Evolutionary conservation across 1,284 basidiomycete species (phyloP).

Genomic region (Fomitopsis schrenkii): DNA sequence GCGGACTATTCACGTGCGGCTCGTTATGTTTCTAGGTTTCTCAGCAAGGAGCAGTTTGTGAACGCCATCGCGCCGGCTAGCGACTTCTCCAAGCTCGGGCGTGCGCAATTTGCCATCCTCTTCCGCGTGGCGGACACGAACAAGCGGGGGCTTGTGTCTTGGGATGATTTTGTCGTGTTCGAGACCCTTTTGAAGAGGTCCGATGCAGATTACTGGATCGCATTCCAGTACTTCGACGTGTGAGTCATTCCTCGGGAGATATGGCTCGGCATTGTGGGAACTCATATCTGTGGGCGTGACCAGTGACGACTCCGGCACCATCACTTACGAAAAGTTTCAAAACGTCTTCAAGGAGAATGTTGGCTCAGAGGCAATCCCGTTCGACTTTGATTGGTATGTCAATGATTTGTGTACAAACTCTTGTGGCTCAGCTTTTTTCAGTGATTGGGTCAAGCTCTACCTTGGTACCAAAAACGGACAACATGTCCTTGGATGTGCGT

Average conservation of each 20-base stretch:
- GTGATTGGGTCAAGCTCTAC: constrained; percentile 93
- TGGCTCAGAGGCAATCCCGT: constrained; percentile 81
- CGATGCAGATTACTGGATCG: constrained; percentile 94
- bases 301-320: constrained; percentile 84
- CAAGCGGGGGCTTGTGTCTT: constrained; percentile 78
- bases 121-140: constrained; percentile 88
- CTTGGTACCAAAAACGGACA: constrained; percentile 86
- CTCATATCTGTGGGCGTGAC: neutral
- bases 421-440: constrained; percentile 22
- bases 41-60: constrained; percentile 84
- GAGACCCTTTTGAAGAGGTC: constrained; percentile 87
- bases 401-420: constrained; percentile 4
- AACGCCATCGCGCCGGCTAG: constrained; percentile 87
- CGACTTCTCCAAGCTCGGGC: constrained; percentile 81
- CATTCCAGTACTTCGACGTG: constrained; percentile 96
- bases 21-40: constrained; percentile 47
- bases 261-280: neutral
- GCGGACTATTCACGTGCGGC: neutral
- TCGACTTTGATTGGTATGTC: constrained; percentile 86
- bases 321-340: constrained; percentile 93
- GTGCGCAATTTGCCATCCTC: constrained; percentile 82
- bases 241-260: constrained; percentile 38
- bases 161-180: constrained; percentile 94
- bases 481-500: constrained; percentile 89
- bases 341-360: constrained; percentile 82